Base-by-base conservation (phyloP, 1,139 yeast species). In the Yamadazyma epiphylla region DNA sequence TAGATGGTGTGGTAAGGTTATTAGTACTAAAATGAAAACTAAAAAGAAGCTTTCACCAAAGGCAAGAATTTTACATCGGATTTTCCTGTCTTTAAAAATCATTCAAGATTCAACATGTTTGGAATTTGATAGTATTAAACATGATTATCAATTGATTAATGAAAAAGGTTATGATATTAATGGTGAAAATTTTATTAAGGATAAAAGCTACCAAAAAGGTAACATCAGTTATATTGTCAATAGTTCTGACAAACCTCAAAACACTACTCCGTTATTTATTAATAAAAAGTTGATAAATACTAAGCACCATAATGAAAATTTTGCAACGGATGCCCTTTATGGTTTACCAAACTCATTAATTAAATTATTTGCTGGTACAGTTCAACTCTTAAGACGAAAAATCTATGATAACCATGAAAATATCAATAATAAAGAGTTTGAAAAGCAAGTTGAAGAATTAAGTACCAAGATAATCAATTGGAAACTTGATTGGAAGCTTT, bases 301-400 rank as follows among this genome's bases (percentile, higher is more conserved):
- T 32, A 63, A 69, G 39, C 60, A 60, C 25, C 58, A 64, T 30
- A 74, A 70, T 40, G 79, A 74, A 38, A 69, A 78, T 35, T 72
- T 83, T 36, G 80, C 89, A 9, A 81, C 91, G 1, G 94, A 84
- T 55, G 86, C 91, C 0, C 64, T 86, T 32, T 85, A 85, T 49
- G 95, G 95, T 0, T 61, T 87, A 31, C 95, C 96, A 2, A 85
- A 84, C 49, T 82, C 95, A 2, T 61, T 87, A 27, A 80, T 86
- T 39, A 49, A 79, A 22, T 59, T 86, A 28, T 85, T 87, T 53
- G 74, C 83, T 33, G 84, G 80, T 38, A 77, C 81, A 10, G 86
- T 81, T 6, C 76, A 77, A 34, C 51, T 84, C 24, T 64, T 83
- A 8, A 64, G 89, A 34, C 72, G 79, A 35, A 79, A 77, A 34